A percentile compares a stretch with the other conserved stretches of the same genome.
phyloP scores from a whole-genome alignment of 163 green algal genomes.

The Scenedesmus sp. region DNA sequence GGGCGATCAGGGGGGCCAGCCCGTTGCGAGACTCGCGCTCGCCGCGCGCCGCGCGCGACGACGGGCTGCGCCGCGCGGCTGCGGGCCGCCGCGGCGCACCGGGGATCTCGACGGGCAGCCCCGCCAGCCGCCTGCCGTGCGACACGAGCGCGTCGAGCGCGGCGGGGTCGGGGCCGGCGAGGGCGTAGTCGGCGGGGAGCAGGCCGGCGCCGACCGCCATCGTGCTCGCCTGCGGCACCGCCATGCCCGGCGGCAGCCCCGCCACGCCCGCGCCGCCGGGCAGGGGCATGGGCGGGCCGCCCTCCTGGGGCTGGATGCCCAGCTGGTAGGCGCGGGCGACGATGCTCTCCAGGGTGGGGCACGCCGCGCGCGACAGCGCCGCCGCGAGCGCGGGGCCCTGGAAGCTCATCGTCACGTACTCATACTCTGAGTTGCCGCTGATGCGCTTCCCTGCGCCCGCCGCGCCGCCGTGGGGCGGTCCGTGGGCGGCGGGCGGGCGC shows the following conservation, averaged over 20 bases:
- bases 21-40: background rate
- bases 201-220: too few relatives aligned
- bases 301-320: constrained; percentile 2
- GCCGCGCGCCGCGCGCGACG: too few relatives aligned
- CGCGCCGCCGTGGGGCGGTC: too few relatives aligned
- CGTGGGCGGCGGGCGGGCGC: too few relatives aligned
- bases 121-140: too few relatives aligned
- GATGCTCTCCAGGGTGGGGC: constrained; percentile 39
- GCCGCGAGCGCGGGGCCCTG: background rate
- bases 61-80: too few relatives aligned
- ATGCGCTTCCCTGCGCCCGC: constrained; percentile 21
- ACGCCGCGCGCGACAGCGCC: background rate
- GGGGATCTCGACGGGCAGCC: too few relatives aligned
- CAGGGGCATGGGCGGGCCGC: background rate
- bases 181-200: too few relatives aligned
- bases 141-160: too few relatives aligned
- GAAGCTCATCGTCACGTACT: constrained; percentile 35
- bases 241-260: background rate
- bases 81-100: too few relatives aligned
- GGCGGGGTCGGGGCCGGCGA: too few relatives aligned
- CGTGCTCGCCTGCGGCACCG: background rate
- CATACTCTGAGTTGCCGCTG: constrained; percentile 7
- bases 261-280: background rate
- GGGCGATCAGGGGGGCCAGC: background rate
- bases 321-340: constrained; percentile 8